Evolutionary conservation across 140 eudicot species (phyloP).

Genomic region (Ambrosia hybrid): DNA sequence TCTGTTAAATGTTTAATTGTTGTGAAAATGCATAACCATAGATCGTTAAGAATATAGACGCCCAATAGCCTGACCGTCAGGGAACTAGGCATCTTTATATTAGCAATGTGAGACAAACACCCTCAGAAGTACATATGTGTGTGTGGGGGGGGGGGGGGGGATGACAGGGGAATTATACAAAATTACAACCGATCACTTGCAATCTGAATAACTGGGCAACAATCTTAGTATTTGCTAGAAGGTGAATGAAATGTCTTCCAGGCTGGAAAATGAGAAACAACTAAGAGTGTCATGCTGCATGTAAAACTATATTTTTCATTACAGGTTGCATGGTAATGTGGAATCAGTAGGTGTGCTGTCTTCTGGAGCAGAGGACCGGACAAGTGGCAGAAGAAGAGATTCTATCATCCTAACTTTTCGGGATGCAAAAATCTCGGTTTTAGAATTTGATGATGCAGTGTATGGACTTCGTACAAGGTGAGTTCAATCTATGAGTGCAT

Average conservation of each 20-base stretch:
- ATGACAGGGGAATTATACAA: neutral
- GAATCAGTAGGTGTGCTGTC: constrained; percentile 72
- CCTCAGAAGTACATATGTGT: neutral
- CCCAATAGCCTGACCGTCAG: neutral
- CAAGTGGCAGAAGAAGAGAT: constrained; percentile 83
- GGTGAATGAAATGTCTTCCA: constrained; percentile 6
- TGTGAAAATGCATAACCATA: neutral
- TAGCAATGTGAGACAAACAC: neutral
- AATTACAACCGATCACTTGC: neutral
- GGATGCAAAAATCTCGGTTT: constrained; percentile 89
- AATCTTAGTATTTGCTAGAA: constrained; percentile 1
- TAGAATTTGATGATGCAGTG: constrained; percentile 91
- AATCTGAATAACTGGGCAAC: constrained; percentile 6
- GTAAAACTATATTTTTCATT: constrained; percentile 17
- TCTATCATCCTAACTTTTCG: constrained; percentile 75
- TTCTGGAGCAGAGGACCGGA: constrained; percentile 59
- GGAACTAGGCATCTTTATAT: neutral
- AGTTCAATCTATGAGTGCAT: neutral
- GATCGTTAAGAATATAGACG: neutral
- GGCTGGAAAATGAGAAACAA: neutral
- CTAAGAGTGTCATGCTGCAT: constrained; percentile 2
- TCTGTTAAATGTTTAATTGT: neutral
- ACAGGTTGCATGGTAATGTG: constrained; percentile 94
- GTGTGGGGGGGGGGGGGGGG: no score
- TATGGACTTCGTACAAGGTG: constrained; percentile 90